Conservation (phyloP, 1,284 basidiomycete genomes). For the Ceratobasidium sp. region DNA sequence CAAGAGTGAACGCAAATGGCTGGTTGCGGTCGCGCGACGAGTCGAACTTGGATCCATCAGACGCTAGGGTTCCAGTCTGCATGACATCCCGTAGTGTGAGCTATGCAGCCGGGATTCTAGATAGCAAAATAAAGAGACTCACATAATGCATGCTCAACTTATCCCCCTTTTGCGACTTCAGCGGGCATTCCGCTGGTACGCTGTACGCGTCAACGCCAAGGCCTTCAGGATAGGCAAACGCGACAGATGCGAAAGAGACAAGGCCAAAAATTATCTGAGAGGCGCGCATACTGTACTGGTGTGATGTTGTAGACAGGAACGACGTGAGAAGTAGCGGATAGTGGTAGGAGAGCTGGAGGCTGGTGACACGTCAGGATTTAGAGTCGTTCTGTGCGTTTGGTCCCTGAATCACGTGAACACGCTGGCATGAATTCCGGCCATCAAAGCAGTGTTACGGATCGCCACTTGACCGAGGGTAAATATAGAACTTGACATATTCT, state of each 20-base stretch:
- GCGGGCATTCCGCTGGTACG: slow-evolving; percentile 70
- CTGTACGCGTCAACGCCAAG: slow-evolving; percentile 73
- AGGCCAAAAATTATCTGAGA: slow-evolving; percentile 34
- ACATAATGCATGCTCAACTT: slow-evolving; percentile 83
- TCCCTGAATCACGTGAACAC: slow-evolving; percentile 2
- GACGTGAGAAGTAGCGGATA: background rate
- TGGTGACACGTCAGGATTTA: slow-evolving; percentile 19
- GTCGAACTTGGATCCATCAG: slow-evolving; percentile 84
- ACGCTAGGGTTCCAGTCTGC: slow-evolving; percentile 79
- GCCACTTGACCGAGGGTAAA: background rate
- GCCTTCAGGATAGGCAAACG: slow-evolving; percentile 29
- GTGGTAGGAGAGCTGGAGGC: background rate
- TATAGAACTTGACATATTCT: too few species aligned
- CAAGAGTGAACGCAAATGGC: slow-evolving; percentile 79
- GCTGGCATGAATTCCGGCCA: background rate
- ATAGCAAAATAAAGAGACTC: slow-evolving; percentile 55
- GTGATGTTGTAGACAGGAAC: background rate
- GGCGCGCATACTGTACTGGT: slow-evolving; percentile 39
- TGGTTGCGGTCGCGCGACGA: slow-evolving; percentile 80
- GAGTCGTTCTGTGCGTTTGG: background rate
- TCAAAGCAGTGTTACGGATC: background rate
- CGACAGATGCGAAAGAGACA: slow-evolving; percentile 32
- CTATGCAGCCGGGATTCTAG: background rate
- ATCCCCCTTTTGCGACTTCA: slow-evolving; percentile 75
- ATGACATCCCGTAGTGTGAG: slow-evolving; percentile 2